phyloP scores from a whole-genome alignment of 1,284 basidiomycete species.

The Trametes versicolor region DNA sequence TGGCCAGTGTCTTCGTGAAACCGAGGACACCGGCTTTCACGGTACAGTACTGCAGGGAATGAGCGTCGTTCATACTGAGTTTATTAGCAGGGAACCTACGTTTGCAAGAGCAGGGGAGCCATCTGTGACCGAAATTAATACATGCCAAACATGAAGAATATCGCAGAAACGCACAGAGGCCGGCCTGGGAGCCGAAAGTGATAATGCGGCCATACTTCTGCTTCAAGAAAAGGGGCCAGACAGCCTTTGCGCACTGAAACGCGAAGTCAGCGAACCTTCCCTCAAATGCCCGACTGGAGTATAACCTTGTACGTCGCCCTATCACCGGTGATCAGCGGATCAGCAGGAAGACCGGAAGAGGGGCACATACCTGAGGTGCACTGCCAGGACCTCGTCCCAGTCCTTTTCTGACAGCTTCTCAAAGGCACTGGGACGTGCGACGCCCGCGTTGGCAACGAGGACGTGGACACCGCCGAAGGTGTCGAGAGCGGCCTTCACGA shows the following conservation, averaged over 20 bases:
- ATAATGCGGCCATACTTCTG: slow-evolving; percentile 98
- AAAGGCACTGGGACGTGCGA: slow-evolving; percentile 94
- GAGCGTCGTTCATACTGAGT: not conserved
- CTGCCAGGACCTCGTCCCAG: slow-evolving; percentile 93
- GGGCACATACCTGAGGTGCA: slow-evolving; percentile 79
- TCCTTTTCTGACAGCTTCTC: slow-evolving; percentile 89
- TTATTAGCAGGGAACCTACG: slow-evolving; percentile 50
- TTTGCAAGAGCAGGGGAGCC: slow-evolving; percentile 96
- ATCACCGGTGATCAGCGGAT: not conserved
- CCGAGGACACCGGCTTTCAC: slow-evolving; percentile 96
- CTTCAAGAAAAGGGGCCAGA: slow-evolving; percentile 97
- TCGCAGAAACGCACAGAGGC: slow-evolving; percentile 74
- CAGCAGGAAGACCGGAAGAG: not conserved
- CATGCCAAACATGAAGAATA: not conserved
- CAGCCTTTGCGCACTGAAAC: slow-evolving; percentile 87
- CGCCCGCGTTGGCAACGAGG: slow-evolving; percentile 95
- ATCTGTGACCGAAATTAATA: slow-evolving; percentile 55
- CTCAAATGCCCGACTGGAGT: not conserved
- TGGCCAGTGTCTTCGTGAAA: slow-evolving; percentile 88
- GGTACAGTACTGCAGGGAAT: slow-evolving; percentile 74
- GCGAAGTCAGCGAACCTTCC: not conserved
- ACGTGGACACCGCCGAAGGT: slow-evolving; percentile 92
- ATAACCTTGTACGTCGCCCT: slow-evolving; percentile 76
- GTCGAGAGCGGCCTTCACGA: slow-evolving; percentile 90
- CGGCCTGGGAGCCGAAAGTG: slow-evolving; percentile 93